These are phyloP conservation scores for Colletotrichum sp. DNA, from an alignment of 2,329 filamentous ascomycete species.

Conservation along the genomic window DNA sequence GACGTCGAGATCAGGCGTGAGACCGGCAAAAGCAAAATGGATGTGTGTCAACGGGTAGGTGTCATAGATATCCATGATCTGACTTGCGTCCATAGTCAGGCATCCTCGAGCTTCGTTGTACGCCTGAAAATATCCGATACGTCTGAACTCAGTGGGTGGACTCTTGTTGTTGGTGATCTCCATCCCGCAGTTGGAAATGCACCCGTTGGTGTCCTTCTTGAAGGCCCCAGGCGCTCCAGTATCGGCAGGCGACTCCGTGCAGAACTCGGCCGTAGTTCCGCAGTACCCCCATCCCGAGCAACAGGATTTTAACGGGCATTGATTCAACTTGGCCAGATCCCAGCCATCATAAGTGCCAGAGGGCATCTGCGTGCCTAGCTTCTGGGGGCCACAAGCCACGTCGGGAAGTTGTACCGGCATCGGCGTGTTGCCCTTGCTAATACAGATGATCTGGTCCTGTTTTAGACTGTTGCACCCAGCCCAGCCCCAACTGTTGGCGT, in stretches of 20 bases:
- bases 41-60: conserved; percentile 31
- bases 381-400: conserved; percentile 45
- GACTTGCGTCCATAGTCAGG: conserved; percentile 8
- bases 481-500: conserved; percentile 44
- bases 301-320: conserved; percentile 48
- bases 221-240: neutral
- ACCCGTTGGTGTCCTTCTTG: conserved; percentile 31
- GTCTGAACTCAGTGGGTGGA: neutral
- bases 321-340: conserved; percentile 44
- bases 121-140: neutral
- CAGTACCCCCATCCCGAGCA: conserved; percentile 33
- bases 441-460: conserved; percentile 21
- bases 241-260: neutral
- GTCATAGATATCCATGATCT: neutral
- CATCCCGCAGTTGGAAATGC: conserved; percentile 44
- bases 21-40: conserved; percentile 38
- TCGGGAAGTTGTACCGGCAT: conserved; percentile 22
- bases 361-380: conserved; percentile 39
- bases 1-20: neutral
- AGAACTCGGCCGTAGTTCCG: conserved; percentile 1
- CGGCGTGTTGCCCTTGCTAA: conserved; percentile 25
- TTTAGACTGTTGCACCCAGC: neutral
- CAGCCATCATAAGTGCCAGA: conserved; percentile 26
- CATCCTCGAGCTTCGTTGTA: neutral
- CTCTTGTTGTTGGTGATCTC: conserved; percentile 28